phyloP scores from a whole-genome alignment of 2,329 filamentous ascomycete species.

The Sphaerostilbella broomeana region DNA sequence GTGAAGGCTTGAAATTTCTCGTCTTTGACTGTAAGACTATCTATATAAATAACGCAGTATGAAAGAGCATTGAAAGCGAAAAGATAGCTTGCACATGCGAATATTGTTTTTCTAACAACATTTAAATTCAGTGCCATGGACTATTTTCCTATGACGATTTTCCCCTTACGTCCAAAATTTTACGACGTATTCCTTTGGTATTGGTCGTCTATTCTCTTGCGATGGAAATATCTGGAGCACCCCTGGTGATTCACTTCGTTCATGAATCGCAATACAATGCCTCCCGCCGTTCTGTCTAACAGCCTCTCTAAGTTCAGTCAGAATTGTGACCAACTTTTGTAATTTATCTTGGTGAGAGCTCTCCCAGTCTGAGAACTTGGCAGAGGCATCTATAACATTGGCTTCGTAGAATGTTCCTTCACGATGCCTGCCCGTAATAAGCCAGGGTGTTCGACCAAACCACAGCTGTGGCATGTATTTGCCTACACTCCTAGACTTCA shows the following conservation, averaged over 20 bases:
- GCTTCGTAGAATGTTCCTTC: conserved; percentile 16
- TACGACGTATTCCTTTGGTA: neutral
- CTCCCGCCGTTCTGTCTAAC: neutral
- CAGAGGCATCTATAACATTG: neutral
- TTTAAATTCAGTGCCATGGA: no score
- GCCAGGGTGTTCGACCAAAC: conserved; percentile 22
- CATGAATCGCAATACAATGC: conserved; percentile 8
- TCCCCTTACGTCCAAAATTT: no score
- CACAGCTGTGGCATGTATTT: conserved; percentile 20
- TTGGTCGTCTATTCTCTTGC: neutral
- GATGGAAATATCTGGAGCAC: neutral
- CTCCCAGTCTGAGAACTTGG: conserved; percentile 13
- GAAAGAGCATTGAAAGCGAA: no score
- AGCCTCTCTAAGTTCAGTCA: conserved; percentile 5
- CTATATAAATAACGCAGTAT: no score
- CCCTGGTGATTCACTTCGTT: neutral
- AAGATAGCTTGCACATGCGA: no score
- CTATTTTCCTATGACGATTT: no score
- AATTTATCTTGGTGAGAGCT: conserved; percentile 6
- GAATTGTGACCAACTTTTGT: conserved; percentile 5
- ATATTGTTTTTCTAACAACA: no score
- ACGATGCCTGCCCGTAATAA: conserved; percentile 19
- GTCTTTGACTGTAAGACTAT: no score
- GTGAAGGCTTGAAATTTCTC: no score
- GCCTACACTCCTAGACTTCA: neutral